Percentiles rank a stretch among this genome's conserved stretches.
Evolutionary conservation across 2,329 filamentous ascomycete species (phyloP).

Genomic region (Fusarium bactridioides): DNA sequence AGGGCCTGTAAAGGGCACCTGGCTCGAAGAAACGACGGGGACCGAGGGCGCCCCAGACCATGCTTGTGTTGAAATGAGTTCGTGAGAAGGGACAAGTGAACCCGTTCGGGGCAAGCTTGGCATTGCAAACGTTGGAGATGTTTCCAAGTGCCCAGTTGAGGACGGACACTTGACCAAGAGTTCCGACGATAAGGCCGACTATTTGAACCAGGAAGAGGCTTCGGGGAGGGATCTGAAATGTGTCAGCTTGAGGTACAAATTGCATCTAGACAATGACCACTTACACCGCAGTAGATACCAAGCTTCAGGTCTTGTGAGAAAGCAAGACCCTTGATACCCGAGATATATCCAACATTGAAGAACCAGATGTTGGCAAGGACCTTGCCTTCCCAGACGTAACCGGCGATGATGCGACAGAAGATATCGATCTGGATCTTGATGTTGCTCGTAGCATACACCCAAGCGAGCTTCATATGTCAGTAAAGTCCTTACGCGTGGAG

Average conservation of each 20-base stretch:
- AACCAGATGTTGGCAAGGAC: slow-evolving; percentile 51
- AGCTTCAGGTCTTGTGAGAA: slow-evolving; percentile 57
- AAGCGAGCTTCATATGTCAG: slow-evolving; percentile 36
- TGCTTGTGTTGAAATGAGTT: slow-evolving; percentile 60
- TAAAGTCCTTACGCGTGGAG: fast-evolving
- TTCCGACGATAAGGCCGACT: slow-evolving; percentile 53
- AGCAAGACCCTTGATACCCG: slow-evolving; percentile 51
- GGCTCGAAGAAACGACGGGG: slow-evolving; percentile 62
- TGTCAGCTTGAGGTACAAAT: neutral
- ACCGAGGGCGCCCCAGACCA: slow-evolving; percentile 66
- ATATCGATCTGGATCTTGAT: slow-evolving; percentile 55
- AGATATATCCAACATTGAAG: slow-evolving; percentile 51
- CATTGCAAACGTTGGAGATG: slow-evolving; percentile 59
- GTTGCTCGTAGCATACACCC: slow-evolving; percentile 52
- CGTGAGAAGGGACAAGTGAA: slow-evolving; percentile 52
- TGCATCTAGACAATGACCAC: fast-evolving
- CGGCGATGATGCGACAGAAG: slow-evolving; percentile 54
- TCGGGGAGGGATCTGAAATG: slow-evolving; percentile 53
- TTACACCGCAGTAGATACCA: slow-evolving; percentile 50
- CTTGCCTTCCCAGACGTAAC: slow-evolving; percentile 55
- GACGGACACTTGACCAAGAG: slow-evolving; percentile 53
- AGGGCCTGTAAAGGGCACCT: slow-evolving; percentile 56
- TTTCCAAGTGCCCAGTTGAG: slow-evolving; percentile 50
- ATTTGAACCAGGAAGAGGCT: slow-evolving; percentile 54
- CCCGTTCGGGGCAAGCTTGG: slow-evolving; percentile 51